Evolutionary conservation across 2,329 filamentous ascomycete genomes (phyloP).

Genomic region (Xylaria sp.): DNA sequence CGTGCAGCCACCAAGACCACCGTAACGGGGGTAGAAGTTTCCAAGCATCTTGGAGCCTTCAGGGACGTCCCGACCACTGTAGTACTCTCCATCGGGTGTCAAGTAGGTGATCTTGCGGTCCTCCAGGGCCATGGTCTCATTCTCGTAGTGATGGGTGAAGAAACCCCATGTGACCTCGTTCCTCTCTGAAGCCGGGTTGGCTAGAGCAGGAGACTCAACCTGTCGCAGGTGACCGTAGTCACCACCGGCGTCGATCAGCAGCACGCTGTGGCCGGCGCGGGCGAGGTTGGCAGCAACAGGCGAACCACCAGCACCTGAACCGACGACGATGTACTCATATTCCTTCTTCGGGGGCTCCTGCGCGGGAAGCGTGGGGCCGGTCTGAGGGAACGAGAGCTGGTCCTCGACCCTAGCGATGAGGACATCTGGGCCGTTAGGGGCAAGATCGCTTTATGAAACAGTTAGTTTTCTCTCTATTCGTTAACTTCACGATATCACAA

Average conservation of each 20-base stretch:
- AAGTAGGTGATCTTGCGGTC: constrained; percentile 64
- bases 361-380: constrained; percentile 10
- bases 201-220: constrained; percentile 58
- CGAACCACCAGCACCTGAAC: constrained; percentile 63
- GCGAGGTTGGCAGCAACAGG: constrained; percentile 63
- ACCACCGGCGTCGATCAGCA: constrained; percentile 66
- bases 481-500: neutral
- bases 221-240: constrained; percentile 61
- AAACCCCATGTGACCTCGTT: constrained; percentile 62
- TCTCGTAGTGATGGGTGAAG: constrained; percentile 62
- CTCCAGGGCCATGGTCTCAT: constrained; percentile 60
- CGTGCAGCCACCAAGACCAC: constrained; percentile 61
- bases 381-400: constrained; percentile 19
- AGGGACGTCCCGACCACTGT: constrained; percentile 47
- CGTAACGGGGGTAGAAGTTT: constrained; percentile 59
- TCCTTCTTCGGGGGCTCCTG: constrained; percentile 17
- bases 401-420: constrained; percentile 17
- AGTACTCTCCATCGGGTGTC: constrained; percentile 51
- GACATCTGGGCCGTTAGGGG: constrained; percentile 25
- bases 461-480: neutral
- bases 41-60: constrained; percentile 55
- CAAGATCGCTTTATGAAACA: constrained; percentile 22
- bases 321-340: constrained; percentile 57
- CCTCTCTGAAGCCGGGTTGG: constrained; percentile 55
- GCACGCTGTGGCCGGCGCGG: constrained; percentile 62